Percentiles rank a stretch among this genome's conserved stretches.
These are phyloP conservation scores for Diddensiella transvaalensis DNA, from an alignment of 805 yeast species.

Conservation along the genomic window DNA sequence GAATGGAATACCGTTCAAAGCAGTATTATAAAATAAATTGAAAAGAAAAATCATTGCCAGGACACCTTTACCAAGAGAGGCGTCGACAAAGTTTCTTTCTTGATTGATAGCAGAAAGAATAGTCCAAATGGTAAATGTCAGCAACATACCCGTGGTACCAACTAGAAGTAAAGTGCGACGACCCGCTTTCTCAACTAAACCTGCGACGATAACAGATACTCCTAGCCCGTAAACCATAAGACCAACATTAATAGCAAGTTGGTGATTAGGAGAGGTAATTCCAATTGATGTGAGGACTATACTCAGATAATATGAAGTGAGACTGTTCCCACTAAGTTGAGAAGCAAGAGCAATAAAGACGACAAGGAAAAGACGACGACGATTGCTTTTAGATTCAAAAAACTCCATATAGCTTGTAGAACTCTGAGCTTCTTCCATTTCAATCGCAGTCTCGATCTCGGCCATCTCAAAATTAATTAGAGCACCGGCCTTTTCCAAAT, in stretches of 20 bases:
- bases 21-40: slow-evolving; percentile 12
- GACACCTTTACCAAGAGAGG: slow-evolving; percentile 8
- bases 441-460: slow-evolving; percentile 15
- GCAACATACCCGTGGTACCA: slow-evolving; percentile 13
- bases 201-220: slow-evolving; percentile 10
- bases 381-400: slow-evolving; percentile 11
- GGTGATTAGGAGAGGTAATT: slow-evolving; percentile 35
- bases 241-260: slow-evolving; percentile 19
- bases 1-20: slow-evolving; percentile 36
- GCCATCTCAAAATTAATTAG: slow-evolving; percentile 18
- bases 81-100: slow-evolving; percentile 5
- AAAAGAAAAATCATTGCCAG: slow-evolving; percentile 14
- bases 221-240: slow-evolving; percentile 11
- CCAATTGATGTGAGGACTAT: slow-evolving; percentile 54
- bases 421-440: slow-evolving; percentile 6
- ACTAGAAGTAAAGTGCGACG: slow-evolving; percentile 14
- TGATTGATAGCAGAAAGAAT: slow-evolving; percentile 12
- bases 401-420: slow-evolving; percentile 8
- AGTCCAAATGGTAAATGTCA: slow-evolving; percentile 34
- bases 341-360: slow-evolving; percentile 8
- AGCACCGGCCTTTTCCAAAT: slow-evolving; percentile 5
- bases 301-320: slow-evolving; percentile 41
- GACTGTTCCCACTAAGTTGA: slow-evolving; percentile 19
- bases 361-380: slow-evolving; percentile 11
- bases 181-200: slow-evolving; percentile 10